These are phyloP conservation scores for Populus pruinosa DNA, from an alignment of 345 rosid species.

Conservation along the genomic window DNA sequence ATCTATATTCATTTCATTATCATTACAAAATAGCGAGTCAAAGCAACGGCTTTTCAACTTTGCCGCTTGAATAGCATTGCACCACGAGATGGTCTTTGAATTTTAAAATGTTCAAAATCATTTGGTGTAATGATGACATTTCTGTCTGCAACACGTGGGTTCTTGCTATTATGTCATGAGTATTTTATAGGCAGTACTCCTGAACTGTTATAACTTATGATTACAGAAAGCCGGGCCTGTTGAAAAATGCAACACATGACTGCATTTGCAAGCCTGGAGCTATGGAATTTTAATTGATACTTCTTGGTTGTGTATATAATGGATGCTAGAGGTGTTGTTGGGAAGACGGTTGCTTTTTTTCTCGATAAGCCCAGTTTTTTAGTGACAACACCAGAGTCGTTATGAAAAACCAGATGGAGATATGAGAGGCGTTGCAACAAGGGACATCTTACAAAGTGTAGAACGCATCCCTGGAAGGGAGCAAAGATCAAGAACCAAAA, in stretches of 20 bases:
- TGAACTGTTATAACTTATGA: too few relatives aligned
- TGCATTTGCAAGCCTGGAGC: background rate
- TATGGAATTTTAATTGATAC: background rate
- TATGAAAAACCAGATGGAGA: background rate
- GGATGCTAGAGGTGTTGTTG: background rate
- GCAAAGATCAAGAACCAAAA: too few relatives aligned
- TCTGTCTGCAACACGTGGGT: background rate
- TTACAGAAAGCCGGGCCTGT: background rate
- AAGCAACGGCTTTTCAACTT: background rate
- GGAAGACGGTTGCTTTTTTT: too few relatives aligned
- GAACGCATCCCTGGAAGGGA: too few relatives aligned
- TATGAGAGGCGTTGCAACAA: too few relatives aligned
- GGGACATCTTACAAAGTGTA: too few relatives aligned
- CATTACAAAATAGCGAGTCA: background rate
- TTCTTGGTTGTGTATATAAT: background rate
- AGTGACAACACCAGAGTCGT: background rate
- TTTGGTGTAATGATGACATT: background rate
- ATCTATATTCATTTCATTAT: background rate
- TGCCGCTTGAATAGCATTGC: background rate
- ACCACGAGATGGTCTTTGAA: background rate
- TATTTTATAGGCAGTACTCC: background rate
- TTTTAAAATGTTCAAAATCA: background rate
- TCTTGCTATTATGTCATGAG: background rate
- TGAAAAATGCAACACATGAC: background rate
- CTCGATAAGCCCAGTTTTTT: too few relatives aligned